Percentiles rank a stretch among this genome's conserved stretches.
Evolutionary conservation across 2,329 filamentous ascomycete genomes (phyloP).

Genomic region (Ophiosphaerella korrae): DNA sequence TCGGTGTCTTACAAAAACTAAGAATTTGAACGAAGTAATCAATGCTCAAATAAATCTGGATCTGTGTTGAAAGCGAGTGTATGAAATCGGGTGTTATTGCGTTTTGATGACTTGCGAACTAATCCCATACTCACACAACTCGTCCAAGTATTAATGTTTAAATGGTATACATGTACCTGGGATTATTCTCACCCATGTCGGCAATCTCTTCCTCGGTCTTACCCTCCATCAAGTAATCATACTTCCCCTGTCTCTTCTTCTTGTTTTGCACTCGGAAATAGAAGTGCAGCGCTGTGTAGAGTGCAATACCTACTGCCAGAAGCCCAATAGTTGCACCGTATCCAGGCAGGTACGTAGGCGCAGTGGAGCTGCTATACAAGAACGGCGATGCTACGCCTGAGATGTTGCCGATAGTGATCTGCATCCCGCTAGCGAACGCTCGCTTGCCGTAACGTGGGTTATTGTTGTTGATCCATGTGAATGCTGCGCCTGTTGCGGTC

Average conservation of each 20-base stretch:
- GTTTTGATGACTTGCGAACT: not conserved
- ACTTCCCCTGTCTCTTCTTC: conserved; percentile 27
- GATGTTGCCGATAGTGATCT: conserved; percentile 45
- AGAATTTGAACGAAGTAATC: too few relatives aligned
- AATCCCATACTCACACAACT: not conserved
- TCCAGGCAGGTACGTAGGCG: conserved; percentile 24
- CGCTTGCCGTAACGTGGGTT: conserved; percentile 39
- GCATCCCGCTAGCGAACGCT: conserved; percentile 34
- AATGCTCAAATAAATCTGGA: too few relatives aligned
- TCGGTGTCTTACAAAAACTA: too few relatives aligned
- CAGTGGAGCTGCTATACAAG: conserved; percentile 19
- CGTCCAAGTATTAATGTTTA: conserved; percentile 1
- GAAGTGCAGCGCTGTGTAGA: conserved; percentile 24
- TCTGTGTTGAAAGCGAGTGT: too few relatives aligned
- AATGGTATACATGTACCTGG: conserved; percentile 30
- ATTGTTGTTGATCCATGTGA: conserved; percentile 37
- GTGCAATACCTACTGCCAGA: conserved; percentile 17
- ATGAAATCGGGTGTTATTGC: too few relatives aligned
- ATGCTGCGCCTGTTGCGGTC: conserved; percentile 28
- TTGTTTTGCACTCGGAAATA: conserved; percentile 29
- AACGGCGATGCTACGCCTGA: conserved; percentile 40
- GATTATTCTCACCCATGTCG: conserved; percentile 34
- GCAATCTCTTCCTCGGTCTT: conserved; percentile 29
- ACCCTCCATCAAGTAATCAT: conserved; percentile 31
- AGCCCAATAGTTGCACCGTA: conserved; percentile 32